Conservation (phyloP, 768 basidiomycete genomes). For the Amanita brunnescens region DNA sequence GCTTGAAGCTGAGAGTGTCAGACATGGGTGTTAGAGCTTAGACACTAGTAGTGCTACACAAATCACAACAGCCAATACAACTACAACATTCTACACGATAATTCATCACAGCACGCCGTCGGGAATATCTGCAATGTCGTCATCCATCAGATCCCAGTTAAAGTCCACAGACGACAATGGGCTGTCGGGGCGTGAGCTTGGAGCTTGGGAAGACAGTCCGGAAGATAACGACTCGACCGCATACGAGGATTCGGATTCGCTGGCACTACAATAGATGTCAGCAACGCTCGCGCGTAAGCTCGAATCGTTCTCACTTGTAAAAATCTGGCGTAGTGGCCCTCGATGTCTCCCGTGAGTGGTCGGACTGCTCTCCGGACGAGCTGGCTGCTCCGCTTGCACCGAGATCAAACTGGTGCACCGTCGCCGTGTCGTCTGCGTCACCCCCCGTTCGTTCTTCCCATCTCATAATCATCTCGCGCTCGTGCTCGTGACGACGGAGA, state of each 20-base stretch:
- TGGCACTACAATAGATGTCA: neutral
- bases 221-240: neutral
- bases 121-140: neutral
- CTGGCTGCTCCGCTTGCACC: neutral
- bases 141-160: slow-evolving; percentile 5
- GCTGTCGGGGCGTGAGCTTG: neutral
- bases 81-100: neutral
- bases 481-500: slow-evolving; percentile 46
- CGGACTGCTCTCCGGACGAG: neutral
- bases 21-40: neutral
- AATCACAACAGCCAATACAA: neutral
- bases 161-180: neutral
- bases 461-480: slow-evolving; percentile 44
- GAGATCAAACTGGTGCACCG: neutral
- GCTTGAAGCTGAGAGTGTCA: neutral
- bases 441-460: slow-evolving; percentile 32
- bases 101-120: neutral
- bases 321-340: slow-evolving; percentile 2
- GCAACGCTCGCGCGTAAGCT: no score
- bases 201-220: neutral
- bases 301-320: neutral
- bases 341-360: neutral
- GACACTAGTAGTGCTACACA: neutral
- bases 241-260: neutral
- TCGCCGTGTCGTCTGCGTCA: neutral